A percentile compares a stretch with the other conserved stretches of the same genome.
Conservation (phyloP, 805 yeast genomes). For the Sugiyamaella marilandica region DNA sequence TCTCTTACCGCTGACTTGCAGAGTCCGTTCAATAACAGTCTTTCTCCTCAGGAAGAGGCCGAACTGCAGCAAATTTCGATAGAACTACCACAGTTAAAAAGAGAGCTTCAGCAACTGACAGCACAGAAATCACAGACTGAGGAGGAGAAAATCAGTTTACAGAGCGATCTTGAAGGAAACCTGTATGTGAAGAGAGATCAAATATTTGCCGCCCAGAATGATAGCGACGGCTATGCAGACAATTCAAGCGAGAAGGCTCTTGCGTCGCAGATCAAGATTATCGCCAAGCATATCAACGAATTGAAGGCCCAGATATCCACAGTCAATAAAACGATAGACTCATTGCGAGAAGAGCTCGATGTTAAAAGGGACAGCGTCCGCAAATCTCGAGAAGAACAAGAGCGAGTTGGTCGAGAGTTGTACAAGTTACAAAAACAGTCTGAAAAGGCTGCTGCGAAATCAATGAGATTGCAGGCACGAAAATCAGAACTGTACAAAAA, state of each 20-base stretch:
- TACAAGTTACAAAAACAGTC: slow-evolving; percentile 59
- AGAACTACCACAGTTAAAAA: slow-evolving; percentile 38
- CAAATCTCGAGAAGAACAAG: slow-evolving; percentile 55
- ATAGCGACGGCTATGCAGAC: background rate
- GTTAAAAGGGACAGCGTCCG: slow-evolving; percentile 40
- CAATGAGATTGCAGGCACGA: slow-evolving; percentile 52
- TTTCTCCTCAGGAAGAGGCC: slow-evolving; percentile 47
- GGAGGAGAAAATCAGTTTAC: slow-evolving; percentile 42
- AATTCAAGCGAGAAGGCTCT: slow-evolving; percentile 19
- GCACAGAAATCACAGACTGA: slow-evolving; percentile 43
- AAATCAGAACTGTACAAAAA: slow-evolving; percentile 68
- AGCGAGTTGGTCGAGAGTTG: slow-evolving; percentile 47
- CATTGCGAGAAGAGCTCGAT: slow-evolving; percentile 23
- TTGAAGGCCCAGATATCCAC: slow-evolving; percentile 5
- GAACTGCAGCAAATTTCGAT: slow-evolving; percentile 36
- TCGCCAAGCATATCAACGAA: slow-evolving; percentile 25
- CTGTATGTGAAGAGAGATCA: slow-evolving; percentile 49
- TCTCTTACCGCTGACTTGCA: slow-evolving; percentile 47
- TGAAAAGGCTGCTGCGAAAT: slow-evolving; percentile 61
- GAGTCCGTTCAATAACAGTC: slow-evolving; percentile 49
- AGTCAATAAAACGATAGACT: slow-evolving; percentile 16
- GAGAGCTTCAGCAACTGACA: slow-evolving; percentile 39
- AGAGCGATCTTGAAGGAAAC: slow-evolving; percentile 56
- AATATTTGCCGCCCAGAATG: slow-evolving; percentile 21
- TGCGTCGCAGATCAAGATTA: slow-evolving; percentile 22